Evolutionary conservation across 768 basidiomycete genomes (phyloP), one percentile per base, ranked within the genome.

Genomic region (Pleurotus tuber-regium): DNA sequence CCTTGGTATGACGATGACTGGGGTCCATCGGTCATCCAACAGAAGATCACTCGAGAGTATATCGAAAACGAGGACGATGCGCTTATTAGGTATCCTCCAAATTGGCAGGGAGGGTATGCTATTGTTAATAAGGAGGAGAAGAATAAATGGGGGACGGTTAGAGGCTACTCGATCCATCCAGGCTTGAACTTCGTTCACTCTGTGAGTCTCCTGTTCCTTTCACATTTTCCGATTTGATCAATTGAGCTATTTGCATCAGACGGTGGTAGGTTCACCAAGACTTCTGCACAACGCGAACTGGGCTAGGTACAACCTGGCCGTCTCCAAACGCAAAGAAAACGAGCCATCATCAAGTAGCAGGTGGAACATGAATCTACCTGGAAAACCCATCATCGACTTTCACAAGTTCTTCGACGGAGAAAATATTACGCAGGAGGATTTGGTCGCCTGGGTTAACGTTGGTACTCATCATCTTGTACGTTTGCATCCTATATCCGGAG

Each of bases 361-460:
- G 66, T 87, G 84, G 82, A 86, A 85, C 62, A 68, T 80, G 50
- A 77, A 87, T 60, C 63, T 86, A 3, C 83, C 84, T 1, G 83
- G 79, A 1, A 57, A 58, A 4, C 82, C 81, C 4, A 65, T 74
- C 9, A 78, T 84, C 43, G 70, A 83, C 59, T 84, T 83, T 62
- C 76, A 82, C 65, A 72, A 74, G 35, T 84, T 83, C 66, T 85
- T 84, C 62, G 73, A 86, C 54, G 78, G 77, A 4, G 84, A 87
- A 65, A 78, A 74, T 51, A 71, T 87, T 41, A 77, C 75, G 0
- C 83, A 86, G 59, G 72, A 82, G 58, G 85, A 87, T 61, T 63
- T 87, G 10, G 84, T 86, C 2, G 76, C 77, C 14, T 87, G 84
- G 82, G 60, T 86, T 48, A 84, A 85, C 56, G 56, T 86, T 31